Conservation (phyloP, 1,139 yeast species). For the Saccharomycopsis crataegensis region DNA sequence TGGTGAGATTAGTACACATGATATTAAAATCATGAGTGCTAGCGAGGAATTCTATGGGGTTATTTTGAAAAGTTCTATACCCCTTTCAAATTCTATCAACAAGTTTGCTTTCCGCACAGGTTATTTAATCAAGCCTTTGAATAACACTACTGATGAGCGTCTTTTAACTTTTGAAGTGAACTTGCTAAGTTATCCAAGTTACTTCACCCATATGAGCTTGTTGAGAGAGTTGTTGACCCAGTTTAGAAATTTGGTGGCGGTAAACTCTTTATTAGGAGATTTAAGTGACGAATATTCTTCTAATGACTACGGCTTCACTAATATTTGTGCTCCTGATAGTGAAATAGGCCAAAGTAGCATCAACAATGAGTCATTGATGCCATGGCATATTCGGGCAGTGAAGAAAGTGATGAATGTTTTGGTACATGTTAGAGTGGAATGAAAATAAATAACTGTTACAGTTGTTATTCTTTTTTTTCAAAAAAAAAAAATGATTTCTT, state of each 20-base stretch:
- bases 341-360: neutral
- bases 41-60: slow-evolving; percentile 57
- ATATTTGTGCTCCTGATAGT: neutral
- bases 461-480: too few species aligned
- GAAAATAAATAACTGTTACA: neutral
- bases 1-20: slow-evolving; percentile 25
- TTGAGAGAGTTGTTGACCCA: slow-evolving; percentile 58
- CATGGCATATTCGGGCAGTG: slow-evolving; percentile 85
- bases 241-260: slow-evolving; percentile 55
- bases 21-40: slow-evolving; percentile 40
- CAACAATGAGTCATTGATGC: slow-evolving; percentile 37
- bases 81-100: slow-evolving; percentile 64
- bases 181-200: slow-evolving; percentile 60
- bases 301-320: neutral
- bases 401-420: slow-evolving; percentile 48
- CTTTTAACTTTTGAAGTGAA: slow-evolving; percentile 50
- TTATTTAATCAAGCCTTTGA: slow-evolving; percentile 45
- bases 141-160: slow-evolving; percentile 25
- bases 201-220: slow-evolving; percentile 48
- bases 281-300: slow-evolving; percentile 27
- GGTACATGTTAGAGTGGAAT: slow-evolving; percentile 34
- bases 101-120: slow-evolving; percentile 69
- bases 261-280: slow-evolving; percentile 35
- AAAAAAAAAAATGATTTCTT: too few species aligned
- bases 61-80: slow-evolving; percentile 52